phyloP scores from a whole-genome alignment of 148 eudicot species.

The Vaccinium vitisidaea region DNA sequence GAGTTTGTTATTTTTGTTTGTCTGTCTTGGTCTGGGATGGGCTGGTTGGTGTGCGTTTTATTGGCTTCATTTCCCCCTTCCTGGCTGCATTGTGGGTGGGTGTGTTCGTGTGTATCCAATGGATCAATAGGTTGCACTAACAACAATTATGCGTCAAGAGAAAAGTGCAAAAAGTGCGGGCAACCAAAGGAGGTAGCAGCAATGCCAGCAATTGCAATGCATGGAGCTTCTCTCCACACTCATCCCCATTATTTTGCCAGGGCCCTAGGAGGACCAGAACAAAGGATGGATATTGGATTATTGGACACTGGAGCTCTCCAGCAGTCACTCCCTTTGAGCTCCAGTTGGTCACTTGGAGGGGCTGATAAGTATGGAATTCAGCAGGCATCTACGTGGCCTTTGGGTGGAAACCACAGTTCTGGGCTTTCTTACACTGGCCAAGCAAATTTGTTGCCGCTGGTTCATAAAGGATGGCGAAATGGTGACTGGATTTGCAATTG shows the following conservation, averaged over 20 bases:
- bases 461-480: conserved; percentile 65
- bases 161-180: conserved; percentile 85
- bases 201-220: conserved; percentile 71
- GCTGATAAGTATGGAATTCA: conserved; percentile 32
- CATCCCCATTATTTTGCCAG: conserved; percentile 54
- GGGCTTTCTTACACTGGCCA: conserved; percentile 30
- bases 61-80: conserved; percentile 55
- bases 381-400: conserved; percentile 35
- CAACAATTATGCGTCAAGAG: conserved; percentile 97
- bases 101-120: conserved; percentile 52
- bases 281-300: conserved; percentile 39
- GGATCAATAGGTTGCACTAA: conserved; percentile 93
- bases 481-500: conserved; percentile 86
- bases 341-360: conserved; percentile 46
- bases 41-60: conserved; percentile 67
- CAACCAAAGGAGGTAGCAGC: conserved; percentile 80
- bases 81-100: conserved; percentile 66
- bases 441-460: conserved; percentile 34
- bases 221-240: conserved; percentile 54
- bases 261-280: conserved; percentile 50
- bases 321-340: conserved; percentile 43
- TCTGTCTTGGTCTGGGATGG: conserved; percentile 47
- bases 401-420: conserved; percentile 27
- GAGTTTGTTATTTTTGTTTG: conserved; percentile 53
- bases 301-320: conserved; percentile 36